These are phyloP conservation scores for Aspergillus sp. DNA, from an alignment of 2,329 filamentous ascomycete species.

Conservation along the genomic window DNA sequence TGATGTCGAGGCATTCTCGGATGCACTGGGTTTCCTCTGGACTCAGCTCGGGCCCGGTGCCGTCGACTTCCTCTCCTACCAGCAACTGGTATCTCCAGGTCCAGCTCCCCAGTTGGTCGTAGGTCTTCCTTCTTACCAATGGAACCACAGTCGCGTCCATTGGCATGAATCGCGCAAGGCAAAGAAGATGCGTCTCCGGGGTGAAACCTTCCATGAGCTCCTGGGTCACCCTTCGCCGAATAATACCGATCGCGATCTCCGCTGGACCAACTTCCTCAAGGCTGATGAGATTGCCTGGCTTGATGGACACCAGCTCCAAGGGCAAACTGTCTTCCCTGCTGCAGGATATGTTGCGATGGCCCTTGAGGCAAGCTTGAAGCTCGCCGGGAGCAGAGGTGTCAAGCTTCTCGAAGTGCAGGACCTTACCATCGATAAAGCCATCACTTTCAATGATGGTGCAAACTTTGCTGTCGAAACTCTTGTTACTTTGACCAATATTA, in stretches of 20 bases:
- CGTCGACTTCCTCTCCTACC: too few species aligned
- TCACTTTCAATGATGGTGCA: slow-evolving; percentile 17
- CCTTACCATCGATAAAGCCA: slow-evolving; percentile 17
- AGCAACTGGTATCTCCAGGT: too few species aligned
- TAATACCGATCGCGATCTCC: too few species aligned
- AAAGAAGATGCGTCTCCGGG: too few species aligned
- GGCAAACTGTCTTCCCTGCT: slow-evolving; percentile 25
- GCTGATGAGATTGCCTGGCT: slow-evolving; percentile 30
- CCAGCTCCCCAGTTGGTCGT: too few species aligned
- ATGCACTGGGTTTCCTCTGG: slow-evolving; percentile 15
- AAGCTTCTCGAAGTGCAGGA: slow-evolving; percentile 18
- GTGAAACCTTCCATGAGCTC: too few species aligned
- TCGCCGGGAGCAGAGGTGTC: slow-evolving; percentile 2
- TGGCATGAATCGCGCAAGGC: too few species aligned
- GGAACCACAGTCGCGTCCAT: too few species aligned
- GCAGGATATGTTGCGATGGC: slow-evolving; percentile 25
- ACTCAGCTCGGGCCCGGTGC: slow-evolving; percentile 5
- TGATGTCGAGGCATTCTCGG: slow-evolving; percentile 8
- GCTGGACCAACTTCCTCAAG: slow-evolving; percentile 28
- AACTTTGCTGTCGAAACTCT: slow-evolving; percentile 14
- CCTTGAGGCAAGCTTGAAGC: slow-evolving; percentile 14
- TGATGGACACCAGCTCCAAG: slow-evolving; percentile 26
- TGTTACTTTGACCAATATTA: slow-evolving; percentile 9
- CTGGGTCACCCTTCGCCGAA: too few species aligned
- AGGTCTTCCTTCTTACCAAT: too few species aligned